Conservation (phyloP, 179 eudicot species). For the Beta macrorhiza region DNA sequence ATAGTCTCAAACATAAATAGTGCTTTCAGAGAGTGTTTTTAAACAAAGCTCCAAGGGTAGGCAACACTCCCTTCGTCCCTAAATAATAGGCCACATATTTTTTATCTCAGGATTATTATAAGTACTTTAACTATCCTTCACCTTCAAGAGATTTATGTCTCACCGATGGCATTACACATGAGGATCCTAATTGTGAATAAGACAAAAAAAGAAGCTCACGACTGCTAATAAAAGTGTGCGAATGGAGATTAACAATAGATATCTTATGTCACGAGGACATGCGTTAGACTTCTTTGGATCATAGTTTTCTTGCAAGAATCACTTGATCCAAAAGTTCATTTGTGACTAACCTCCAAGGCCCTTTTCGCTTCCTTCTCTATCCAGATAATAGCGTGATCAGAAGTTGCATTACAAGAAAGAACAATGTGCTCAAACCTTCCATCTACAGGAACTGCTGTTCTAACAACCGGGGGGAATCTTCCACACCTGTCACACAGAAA, state of each 20-base stretch:
- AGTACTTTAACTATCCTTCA: too few species aligned
- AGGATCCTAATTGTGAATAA: not conserved
- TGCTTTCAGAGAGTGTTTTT: not conserved
- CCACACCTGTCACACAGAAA: conserved; percentile 47
- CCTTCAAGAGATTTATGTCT: too few species aligned
- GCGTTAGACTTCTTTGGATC: not conserved
- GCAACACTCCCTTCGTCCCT: not conserved
- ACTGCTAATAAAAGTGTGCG: not conserved
- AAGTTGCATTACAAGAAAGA: conserved; percentile 65
- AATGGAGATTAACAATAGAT: not conserved
- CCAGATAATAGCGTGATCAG: conserved; percentile 68
- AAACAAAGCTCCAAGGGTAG: not conserved
- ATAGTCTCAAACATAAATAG: not conserved
- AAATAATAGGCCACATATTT: not conserved
- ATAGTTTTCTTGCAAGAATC: not conserved
- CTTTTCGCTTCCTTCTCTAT: conserved; percentile 59
- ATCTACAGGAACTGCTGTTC: conserved; percentile 73
- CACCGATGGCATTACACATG: not conserved
- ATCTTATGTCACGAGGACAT: not conserved
- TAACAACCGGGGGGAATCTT: conserved; percentile 60
- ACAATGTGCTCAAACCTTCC: conserved; percentile 76
- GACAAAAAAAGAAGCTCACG: not conserved
- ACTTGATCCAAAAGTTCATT: not conserved
- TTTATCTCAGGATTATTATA: too few species aligned
- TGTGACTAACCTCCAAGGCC: conserved; percentile 44